Conservation (phyloP, 23 red algal species). For the Agarophyton chilense region DNA sequence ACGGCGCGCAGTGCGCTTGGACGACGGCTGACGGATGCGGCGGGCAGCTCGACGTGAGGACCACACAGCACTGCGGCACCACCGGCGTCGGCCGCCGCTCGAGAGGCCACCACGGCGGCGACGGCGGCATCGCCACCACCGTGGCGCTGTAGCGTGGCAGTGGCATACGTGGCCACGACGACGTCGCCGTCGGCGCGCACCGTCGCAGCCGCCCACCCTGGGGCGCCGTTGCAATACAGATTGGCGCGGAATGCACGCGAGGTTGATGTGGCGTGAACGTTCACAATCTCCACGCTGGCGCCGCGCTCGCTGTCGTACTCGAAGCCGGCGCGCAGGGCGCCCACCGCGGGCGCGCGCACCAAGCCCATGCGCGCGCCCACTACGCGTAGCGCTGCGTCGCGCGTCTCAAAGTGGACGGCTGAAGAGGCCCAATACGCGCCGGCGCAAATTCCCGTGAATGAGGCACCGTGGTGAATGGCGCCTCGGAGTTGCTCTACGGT, state of each 20-base stretch:
- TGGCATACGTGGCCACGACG: neutral
- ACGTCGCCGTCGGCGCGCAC: neutral
- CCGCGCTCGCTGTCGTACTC: slow-evolving; percentile 25
- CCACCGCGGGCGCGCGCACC: slow-evolving; percentile 9
- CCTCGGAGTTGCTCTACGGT: neutral
- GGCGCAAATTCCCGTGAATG: slow-evolving; percentile 33
- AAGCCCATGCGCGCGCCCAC: slow-evolving; percentile 21
- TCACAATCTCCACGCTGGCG: slow-evolving; percentile 18
- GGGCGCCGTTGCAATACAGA: slow-evolving; percentile 47
- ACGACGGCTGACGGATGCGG: neutral
- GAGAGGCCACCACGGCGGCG: slow-evolving; percentile 14
- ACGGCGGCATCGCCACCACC: neutral
- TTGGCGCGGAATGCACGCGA: neutral
- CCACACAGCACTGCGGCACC: slow-evolving; percentile 2
- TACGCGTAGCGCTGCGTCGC: slow-evolving; percentile 16
- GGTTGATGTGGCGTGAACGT: too few species aligned
- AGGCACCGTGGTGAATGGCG: neutral
- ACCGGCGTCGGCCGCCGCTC: neutral
- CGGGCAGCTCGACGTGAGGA: slow-evolving; percentile 7
- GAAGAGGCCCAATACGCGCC: slow-evolving; percentile 36
- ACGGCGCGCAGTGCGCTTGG: neutral
- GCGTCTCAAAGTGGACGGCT: slow-evolving; percentile 9
- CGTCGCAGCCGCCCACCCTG: slow-evolving; percentile 22
- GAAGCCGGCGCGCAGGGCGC: slow-evolving; percentile 19
- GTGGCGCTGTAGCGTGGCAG: neutral